A percentile compares a stretch with the other conserved stretches of the same genome.
These are phyloP conservation scores for Rhytidiadelphus loreus DNA, from an alignment of 225 moss, liverwort and hornwort species.

Conservation along the genomic window DNA sequence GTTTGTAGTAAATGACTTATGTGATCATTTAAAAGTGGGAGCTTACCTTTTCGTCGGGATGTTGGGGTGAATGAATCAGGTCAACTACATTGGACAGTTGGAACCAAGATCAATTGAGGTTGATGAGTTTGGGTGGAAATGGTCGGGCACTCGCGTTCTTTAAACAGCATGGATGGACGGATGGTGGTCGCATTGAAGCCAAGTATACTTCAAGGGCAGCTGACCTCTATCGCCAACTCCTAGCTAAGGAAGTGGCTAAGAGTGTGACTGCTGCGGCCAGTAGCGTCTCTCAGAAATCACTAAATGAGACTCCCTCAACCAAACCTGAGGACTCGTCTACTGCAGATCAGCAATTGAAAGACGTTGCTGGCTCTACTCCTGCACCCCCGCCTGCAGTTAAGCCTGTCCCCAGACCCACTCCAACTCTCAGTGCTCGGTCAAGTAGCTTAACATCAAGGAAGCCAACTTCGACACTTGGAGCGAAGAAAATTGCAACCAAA, in stretches of 20 bases:
- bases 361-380: not conserved
- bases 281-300: not conserved
- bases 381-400: constrained; percentile 1
- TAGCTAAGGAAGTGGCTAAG: constrained; percentile 83
- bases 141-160: constrained; percentile 85
- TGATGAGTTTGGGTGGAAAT: constrained; percentile 90
- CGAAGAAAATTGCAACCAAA: constrained; percentile 60
- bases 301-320: constrained; percentile 7
- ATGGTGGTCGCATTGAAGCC: constrained; percentile 88
- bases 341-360: constrained; percentile 10
- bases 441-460: constrained; percentile 34
- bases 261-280: constrained; percentile 23
- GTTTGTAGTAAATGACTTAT: not conserved
- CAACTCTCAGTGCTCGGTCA: constrained; percentile 23
- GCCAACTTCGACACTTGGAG: constrained; percentile 53
- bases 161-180: constrained; percentile 98
- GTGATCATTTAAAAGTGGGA: not conserved
- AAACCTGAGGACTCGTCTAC: constrained; percentile 4
- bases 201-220: constrained; percentile 98
- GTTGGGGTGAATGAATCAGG: constrained; percentile 21
- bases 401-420: constrained; percentile 17
- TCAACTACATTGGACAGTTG: constrained; percentile 86
- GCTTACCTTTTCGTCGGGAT: not conserved
- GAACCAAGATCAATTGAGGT: constrained; percentile 87
- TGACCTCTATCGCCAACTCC: constrained; percentile 84